These are phyloP conservation scores for Whalleya microplaca DNA, from an alignment of 2,329 filamentous ascomycete genomes.

Conservation along the genomic window DNA sequence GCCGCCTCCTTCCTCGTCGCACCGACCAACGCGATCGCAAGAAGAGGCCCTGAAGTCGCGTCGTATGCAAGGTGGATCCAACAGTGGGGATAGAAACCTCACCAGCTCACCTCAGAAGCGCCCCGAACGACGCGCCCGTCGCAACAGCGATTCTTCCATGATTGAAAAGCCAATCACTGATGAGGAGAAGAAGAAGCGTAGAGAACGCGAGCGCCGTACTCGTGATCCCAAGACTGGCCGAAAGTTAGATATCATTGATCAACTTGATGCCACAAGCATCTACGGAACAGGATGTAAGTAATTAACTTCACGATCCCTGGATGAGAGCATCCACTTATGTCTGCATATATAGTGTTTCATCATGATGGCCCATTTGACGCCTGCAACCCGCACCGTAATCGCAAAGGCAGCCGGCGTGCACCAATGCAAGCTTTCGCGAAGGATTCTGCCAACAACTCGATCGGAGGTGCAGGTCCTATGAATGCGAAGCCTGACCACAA, in stretches of 20 bases:
- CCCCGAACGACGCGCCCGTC: slow-evolving; percentile 58
- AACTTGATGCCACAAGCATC: slow-evolving; percentile 93
- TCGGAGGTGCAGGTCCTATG: slow-evolving; percentile 85
- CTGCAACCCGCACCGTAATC: slow-evolving; percentile 91
- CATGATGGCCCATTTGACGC: slow-evolving; percentile 98
- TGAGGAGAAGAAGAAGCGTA: slow-evolving; percentile 60
- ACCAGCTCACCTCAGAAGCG: slow-evolving; percentile 45
- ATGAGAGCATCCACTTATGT: slow-evolving; percentile 5
- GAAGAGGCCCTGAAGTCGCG: slow-evolving; percentile 65
- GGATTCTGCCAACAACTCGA: slow-evolving; percentile 86
- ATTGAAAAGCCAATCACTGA: slow-evolving; percentile 65
- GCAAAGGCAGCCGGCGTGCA: slow-evolving; percentile 77
- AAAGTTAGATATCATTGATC: slow-evolving; percentile 88
- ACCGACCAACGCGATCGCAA: slow-evolving; percentile 67
- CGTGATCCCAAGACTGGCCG: slow-evolving; percentile 52
- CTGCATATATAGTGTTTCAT: slow-evolving; percentile 73
- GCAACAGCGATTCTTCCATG: slow-evolving; percentile 81
- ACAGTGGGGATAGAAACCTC: slow-evolving; percentile 40
- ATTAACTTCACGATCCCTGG: background rate
- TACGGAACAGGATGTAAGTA: slow-evolving; percentile 87
- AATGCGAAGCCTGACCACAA: slow-evolving; percentile 82
- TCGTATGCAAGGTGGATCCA: slow-evolving; percentile 39
- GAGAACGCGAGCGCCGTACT: slow-evolving; percentile 55
- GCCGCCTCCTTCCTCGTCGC: slow-evolving; percentile 49
- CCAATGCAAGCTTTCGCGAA: slow-evolving; percentile 97